Conservation (phyloP, 805 yeast species). For the Ogataea ramenticola region DNA sequence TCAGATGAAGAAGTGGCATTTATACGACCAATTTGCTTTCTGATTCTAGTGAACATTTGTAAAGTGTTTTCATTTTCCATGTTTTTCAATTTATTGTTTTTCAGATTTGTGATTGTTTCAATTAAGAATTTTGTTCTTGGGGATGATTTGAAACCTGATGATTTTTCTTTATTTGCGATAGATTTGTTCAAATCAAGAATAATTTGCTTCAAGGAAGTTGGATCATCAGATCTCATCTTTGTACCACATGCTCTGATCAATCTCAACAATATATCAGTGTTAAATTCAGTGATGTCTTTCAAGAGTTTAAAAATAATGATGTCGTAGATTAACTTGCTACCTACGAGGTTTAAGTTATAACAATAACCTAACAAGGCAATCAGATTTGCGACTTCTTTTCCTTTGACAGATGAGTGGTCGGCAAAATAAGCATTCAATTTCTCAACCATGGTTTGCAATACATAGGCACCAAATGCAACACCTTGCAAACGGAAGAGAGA, state of each 20-base stretch:
- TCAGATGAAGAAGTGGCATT: constrained; percentile 45
- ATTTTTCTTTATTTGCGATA: constrained; percentile 29
- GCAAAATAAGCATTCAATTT: constrained; percentile 41
- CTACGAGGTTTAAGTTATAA: constrained; percentile 70
- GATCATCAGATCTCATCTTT: constrained; percentile 86
- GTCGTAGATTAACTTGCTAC: constrained; percentile 72
- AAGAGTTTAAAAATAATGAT: constrained; percentile 40
- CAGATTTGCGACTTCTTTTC: constrained; percentile 42
- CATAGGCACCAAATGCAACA: constrained; percentile 81
- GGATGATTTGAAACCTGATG: constrained; percentile 24
- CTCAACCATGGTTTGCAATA: constrained; percentile 76
- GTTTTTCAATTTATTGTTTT: constrained; percentile 69
- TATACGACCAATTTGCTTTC: constrained; percentile 53
- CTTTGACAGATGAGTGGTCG: constrained; percentile 15
- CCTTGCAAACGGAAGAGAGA: constrained; percentile 78
- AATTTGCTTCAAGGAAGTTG: constrained; percentile 75
- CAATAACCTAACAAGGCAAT: constrained; percentile 69
- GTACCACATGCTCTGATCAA: constrained; percentile 73
- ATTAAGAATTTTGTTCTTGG: constrained; percentile 76
- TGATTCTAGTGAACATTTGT: constrained; percentile 49
- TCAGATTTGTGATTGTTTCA: constrained; percentile 79
- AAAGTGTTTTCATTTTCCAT: constrained; percentile 44
- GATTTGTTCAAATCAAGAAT: constrained; percentile 49
- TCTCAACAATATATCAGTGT: constrained; percentile 71
- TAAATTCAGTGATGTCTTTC: constrained; percentile 48